phyloP scores from a whole-genome alignment of 2,329 filamentous ascomycete species.

The Domatiomyces catenatus region DNA sequence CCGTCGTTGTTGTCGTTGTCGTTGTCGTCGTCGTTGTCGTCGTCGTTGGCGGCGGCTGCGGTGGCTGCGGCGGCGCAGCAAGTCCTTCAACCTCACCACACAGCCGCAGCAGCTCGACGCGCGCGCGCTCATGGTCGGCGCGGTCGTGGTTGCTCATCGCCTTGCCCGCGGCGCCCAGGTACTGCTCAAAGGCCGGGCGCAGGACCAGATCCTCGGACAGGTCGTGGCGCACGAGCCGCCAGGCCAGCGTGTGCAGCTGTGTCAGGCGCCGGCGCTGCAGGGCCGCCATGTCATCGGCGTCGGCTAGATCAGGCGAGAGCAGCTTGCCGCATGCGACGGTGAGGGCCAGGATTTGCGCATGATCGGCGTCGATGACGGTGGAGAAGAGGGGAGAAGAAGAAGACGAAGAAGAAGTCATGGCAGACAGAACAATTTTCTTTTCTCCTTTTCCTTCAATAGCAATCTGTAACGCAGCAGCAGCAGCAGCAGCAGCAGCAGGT shows the following conservation, averaged over 20 bases:
- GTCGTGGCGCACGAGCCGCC: slow-evolving; percentile 14
- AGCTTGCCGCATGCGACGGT: slow-evolving; percentile 65
- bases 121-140: slow-evolving; percentile 10
- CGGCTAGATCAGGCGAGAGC: slow-evolving; percentile 22
- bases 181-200: slow-evolving; percentile 12
- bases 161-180: slow-evolving; percentile 7
- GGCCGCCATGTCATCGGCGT: slow-evolving; percentile 15
- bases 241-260: slow-evolving; percentile 8
- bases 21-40: too few species aligned
- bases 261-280: slow-evolving; percentile 26
- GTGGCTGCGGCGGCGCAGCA: not conserved
- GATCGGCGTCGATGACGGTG: slow-evolving; percentile 13
- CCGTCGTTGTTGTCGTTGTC: too few species aligned
- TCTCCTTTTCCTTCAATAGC: too few species aligned
- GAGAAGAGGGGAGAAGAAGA: slow-evolving; percentile 7
- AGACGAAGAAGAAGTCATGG: not conserved
- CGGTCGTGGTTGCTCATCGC: slow-evolving; percentile 13
- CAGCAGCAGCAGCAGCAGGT: too few species aligned
- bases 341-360: slow-evolving; percentile 54
- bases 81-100: not conserved
- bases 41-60: too few species aligned
- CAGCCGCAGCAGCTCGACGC: slow-evolving; percentile 5
- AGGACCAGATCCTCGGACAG: slow-evolving; percentile 15
- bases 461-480: too few species aligned
- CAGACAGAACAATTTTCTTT: too few species aligned